phyloP scores from a whole-genome alignment of 2,329 filamentous ascomycete species.

The Verticillium zaregamsianum region DNA sequence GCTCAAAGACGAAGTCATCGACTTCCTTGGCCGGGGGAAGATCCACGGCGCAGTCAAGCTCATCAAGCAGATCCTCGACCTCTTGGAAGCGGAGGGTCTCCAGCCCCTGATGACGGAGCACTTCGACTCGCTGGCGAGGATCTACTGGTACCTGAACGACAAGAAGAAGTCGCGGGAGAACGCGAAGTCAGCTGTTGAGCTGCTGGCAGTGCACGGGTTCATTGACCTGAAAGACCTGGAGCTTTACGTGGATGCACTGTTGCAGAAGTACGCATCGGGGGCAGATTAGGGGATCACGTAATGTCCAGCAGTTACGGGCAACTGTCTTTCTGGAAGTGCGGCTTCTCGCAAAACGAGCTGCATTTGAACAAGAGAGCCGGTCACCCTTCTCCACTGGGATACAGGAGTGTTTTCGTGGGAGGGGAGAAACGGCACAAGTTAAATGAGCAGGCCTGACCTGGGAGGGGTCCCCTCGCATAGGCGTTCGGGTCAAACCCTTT shows the following conservation, averaged over 20 bases:
- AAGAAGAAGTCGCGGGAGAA: not conserved
- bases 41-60: constrained; percentile 18
- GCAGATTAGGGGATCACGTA: not conserved
- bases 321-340: too few relatives aligned
- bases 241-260: not conserved
- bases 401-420: too few relatives aligned
- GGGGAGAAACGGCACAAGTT: too few relatives aligned
- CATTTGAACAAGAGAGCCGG: too few relatives aligned
- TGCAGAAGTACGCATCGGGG: not conserved
- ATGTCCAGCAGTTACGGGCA: too few relatives aligned
- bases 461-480: too few relatives aligned
- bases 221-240: not conserved
- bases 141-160: not conserved
- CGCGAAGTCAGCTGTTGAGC: not conserved
- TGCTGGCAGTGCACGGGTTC: constrained; percentile 2
- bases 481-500: too few relatives aligned
- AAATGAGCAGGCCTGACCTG: too few relatives aligned
- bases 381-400: too few relatives aligned
- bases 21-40: constrained; percentile 17
- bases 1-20: constrained; percentile 16
- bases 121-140: constrained; percentile 20
- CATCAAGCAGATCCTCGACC: constrained; percentile 17
- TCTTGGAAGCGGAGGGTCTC: constrained; percentile 21
- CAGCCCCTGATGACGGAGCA: constrained; percentile 20
- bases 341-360: too few relatives aligned